Conservation (phyloP, 805 yeast genomes). For the Yarrowia sp. region DNA sequence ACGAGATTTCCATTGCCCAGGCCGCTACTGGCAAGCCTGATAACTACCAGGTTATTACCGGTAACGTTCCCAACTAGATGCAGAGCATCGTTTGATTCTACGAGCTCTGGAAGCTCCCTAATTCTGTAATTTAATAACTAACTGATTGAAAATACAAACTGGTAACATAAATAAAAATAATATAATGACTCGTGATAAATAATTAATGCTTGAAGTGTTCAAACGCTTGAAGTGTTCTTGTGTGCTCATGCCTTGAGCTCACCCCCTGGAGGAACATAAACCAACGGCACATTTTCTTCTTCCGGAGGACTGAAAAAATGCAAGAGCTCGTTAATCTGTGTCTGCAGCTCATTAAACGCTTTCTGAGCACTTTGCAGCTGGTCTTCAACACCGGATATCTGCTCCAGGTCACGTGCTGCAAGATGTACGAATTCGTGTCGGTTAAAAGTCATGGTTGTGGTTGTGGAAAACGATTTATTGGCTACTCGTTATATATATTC, state of each 20-base stretch:
- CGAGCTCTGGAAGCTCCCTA: no score
- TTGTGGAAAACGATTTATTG: no score
- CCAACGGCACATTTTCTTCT: background rate
- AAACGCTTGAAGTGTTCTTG: no score
- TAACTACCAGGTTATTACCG: background rate
- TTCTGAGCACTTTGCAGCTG: background rate
- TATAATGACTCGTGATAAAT: no score
- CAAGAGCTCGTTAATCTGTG: background rate
- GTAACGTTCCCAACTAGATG: background rate
- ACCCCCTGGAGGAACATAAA: background rate
- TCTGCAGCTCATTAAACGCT: background rate
- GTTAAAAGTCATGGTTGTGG: background rate
- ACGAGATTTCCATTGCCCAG: slow-evolving; percentile 56
- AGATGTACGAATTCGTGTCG: background rate
- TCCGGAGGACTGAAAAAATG: background rate
- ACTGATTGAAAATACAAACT: background rate
- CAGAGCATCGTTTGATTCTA: no score
- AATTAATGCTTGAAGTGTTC: no score
- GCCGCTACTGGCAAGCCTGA: slow-evolving; percentile 33
- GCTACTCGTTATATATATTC: background rate
- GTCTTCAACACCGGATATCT: background rate
- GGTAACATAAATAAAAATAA: no score
- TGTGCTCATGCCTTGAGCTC: no score
- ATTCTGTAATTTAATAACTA: background rate
- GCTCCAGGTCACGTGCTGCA: background rate